Conservation (phyloP, 495 filamentous ascomycete species). For the Jackrogersella minutella region DNA sequence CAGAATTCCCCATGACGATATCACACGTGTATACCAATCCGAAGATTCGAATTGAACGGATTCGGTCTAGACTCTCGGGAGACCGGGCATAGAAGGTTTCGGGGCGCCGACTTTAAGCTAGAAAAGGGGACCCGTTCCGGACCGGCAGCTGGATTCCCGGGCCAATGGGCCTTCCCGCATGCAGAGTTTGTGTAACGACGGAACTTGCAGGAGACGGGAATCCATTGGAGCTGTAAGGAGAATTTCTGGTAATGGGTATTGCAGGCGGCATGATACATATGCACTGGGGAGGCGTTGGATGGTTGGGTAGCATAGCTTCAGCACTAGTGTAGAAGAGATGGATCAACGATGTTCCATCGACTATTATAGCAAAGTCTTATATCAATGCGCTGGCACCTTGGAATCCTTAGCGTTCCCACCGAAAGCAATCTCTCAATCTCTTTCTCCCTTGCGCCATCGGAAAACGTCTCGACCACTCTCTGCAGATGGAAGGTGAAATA, state of each 20-base stretch:
- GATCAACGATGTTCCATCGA: conserved; percentile 18
- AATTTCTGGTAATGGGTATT: conserved; percentile 5
- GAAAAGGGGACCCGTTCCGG: conserved; percentile 1
- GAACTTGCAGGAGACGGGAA: conserved; percentile 8
- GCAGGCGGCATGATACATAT: conserved; percentile 7
- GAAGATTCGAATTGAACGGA: not conserved
- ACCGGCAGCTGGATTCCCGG: conserved; percentile 9
- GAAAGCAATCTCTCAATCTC: too few relatives aligned
- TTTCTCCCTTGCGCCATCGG: not conserved
- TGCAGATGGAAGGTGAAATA: not conserved
- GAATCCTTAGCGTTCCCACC: conserved; percentile 13
- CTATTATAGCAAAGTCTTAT: conserved; percentile 14
- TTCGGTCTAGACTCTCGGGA: conserved; percentile 1
- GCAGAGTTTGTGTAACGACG: conserved; percentile 20
- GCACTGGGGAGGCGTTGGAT: not conserved
- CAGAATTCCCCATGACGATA: conserved; percentile 12
- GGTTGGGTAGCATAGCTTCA: not conserved
- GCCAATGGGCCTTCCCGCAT: conserved; percentile 6
- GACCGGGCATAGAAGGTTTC: not conserved
- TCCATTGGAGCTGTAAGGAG: conserved; percentile 1
- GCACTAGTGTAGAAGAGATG: conserved; percentile 2
- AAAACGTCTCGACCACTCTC: conserved; percentile 18
- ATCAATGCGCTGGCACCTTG: conserved; percentile 16
- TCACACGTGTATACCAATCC: too few relatives aligned
- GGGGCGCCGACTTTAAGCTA: not conserved